Base-by-base conservation (phyloP, 441 rosid genomes). In the Jatropha multifida region DNA sequence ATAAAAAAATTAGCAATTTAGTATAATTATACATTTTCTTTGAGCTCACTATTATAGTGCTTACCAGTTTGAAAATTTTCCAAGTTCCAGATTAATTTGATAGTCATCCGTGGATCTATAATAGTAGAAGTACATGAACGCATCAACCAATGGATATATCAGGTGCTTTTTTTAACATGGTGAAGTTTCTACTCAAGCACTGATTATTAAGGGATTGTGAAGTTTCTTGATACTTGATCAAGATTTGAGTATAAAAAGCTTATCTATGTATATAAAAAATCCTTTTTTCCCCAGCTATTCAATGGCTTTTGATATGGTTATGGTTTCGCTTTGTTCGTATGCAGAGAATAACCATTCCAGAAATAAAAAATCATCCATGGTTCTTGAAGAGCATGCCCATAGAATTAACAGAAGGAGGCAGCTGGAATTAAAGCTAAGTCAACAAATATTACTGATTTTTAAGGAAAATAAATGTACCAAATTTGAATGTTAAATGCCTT, bases 81-180 rank as follows among this genome's bases (percentile, higher is more conserved):
- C 46, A 80, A 54, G 5, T 84, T 85, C 75, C 91, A 96, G 98
- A 85, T 67, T 84, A 87, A 89, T 78, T 73, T 89, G 85, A 88
- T 90, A 72, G 85, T 90, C 71, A 71, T 94, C 68, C 90, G 83
- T 75, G 99, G 99, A 65, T 84, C 95, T 40, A 46, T 96, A 73
- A 60, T 96, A 37, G 93, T 92, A 74, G 99, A 96, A 86, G 91
- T 92, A 73, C 99, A 94, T 86, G 91, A 91, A 81, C 88, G 73
- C 78, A 86, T 92, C 83, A 92, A 87, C 83, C 81, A 87, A 59
- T 96, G 98, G 98, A 90, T 94, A 82, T 91, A 92, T 83, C 98
- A 94, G 98, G 99, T 96, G 69, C 66, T 54, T 41, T 68, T 64
- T 74, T 51, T 72, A 69, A 64, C 61, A 46, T 61, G 44, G 42